phyloP scores from a whole-genome alignment of 345 rosid genomes.

The Eucalyptus lansdowneana region DNA sequence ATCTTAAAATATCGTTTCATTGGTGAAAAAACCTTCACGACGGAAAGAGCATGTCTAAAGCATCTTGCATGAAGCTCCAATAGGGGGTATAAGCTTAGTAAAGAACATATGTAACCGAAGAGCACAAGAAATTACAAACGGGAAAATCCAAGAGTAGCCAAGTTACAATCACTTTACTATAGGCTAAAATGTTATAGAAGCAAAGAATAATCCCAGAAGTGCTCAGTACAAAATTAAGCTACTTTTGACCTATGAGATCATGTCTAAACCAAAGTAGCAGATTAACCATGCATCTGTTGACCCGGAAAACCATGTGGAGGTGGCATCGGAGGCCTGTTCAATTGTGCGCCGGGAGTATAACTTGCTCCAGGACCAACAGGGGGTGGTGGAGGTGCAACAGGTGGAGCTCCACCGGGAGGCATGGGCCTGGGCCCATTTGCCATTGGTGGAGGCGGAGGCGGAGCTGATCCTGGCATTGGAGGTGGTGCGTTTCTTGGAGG shows the following conservation, averaged over 20 bases:
- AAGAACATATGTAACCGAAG: neutral
- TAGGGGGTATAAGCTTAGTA: neutral
- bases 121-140: neutral
- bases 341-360: slow-evolving; percentile 42
- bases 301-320: slow-evolving; percentile 46
- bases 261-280: neutral
- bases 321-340: slow-evolving; percentile 36
- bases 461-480: slow-evolving; percentile 36
- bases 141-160: neutral
- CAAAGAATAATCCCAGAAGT: neutral
- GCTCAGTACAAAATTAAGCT: neutral
- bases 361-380: slow-evolving; percentile 48
- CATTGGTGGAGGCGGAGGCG: slow-evolving; percentile 83
- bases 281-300: slow-evolving; percentile 29
- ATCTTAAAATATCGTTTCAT: neutral
- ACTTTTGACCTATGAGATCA: neutral
- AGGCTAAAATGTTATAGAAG: neutral
- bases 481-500: slow-evolving; percentile 51
- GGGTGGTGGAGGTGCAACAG: slow-evolving; percentile 65
- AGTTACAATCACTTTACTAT: neutral
- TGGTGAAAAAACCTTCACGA: neutral
- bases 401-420: slow-evolving; percentile 60
- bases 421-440: slow-evolving; percentile 55
- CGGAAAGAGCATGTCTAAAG: neutral
- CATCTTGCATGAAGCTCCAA: neutral